Evolutionary conservation across 768 basidiomycete species (phyloP), one percentile per base, ranked within the genome.

Genomic region (Tylopilus felleus): DNA sequence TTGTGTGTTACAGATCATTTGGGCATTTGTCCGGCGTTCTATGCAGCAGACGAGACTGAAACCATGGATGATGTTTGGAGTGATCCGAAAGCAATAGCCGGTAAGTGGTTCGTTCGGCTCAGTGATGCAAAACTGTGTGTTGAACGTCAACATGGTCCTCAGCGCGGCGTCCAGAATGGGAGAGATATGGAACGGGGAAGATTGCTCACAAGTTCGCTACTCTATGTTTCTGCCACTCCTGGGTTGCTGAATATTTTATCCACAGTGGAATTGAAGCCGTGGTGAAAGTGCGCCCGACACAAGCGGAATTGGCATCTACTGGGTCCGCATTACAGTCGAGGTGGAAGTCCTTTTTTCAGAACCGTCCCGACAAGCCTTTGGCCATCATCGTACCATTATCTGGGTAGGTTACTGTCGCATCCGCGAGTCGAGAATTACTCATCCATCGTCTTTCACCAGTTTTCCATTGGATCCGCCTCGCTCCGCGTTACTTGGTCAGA

Each of bases 291-390:
- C 74, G 85, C 8, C 84, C 83, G 0, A 75, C 65, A 5, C 56
- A 63, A 1, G 70, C 69, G 14, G 82, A 86, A 41, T 65, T 84
- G 67, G 21, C 17, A n/a, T 17, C 19, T 3, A 8, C 8, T n/a
- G 39, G n/a, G 1, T 21, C 39, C 12, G 19, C 19, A n/a, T 21
- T 40, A 5, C 19, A 21, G 8, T 40, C 39, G 22, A 68, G 74
- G 47, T 88, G 85, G 85, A 66, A 77, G 2, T 63, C 67, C 10
- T 81, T 79, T 63, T 86, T 80, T 47, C 72, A 65, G 21, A 63
- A 71, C 19, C 69, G 68, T 9, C 77, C 79, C 0, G 85, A 86
- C 59, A 86, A 85, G 56, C 76, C 83, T 8, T 74, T 81, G n/a
- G 59, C 77, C 35, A 72, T 75, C 41, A 62, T 82, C 12, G 76